phyloP scores from a whole-genome alignment of 2,329 filamentous ascomycete species.

The Diaporthe longicolla region DNA sequence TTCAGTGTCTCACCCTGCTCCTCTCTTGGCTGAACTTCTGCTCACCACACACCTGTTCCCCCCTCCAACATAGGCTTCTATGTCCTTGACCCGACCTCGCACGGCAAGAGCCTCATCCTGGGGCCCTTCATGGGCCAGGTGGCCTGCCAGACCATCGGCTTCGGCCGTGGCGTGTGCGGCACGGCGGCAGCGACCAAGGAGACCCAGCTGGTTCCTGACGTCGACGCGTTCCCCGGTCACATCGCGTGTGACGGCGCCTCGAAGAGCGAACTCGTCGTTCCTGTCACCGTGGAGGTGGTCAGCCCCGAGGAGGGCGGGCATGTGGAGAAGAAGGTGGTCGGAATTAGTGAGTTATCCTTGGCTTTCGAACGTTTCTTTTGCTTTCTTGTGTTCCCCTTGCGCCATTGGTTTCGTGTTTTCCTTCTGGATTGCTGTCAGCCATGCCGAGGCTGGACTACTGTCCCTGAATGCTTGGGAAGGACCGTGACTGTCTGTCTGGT shows the following conservation, averaged over 20 bases:
- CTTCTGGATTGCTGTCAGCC: constrained; percentile 49
- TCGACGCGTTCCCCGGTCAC: constrained; percentile 82
- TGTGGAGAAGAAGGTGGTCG: constrained; percentile 63
- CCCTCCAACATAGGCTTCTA: constrained; percentile 74
- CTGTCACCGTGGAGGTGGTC: constrained; percentile 64
- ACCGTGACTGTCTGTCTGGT: neutral
- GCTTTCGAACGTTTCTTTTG: neutral
- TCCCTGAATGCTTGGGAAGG: neutral
- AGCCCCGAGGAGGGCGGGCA: constrained; percentile 48
- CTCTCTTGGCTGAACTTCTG: neutral
- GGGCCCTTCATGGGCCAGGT: constrained; percentile 86
- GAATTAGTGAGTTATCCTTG: constrained; percentile 30
- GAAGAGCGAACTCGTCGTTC: constrained; percentile 86
- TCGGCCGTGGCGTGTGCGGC: constrained; percentile 83
- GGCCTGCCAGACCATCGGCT: constrained; percentile 83
- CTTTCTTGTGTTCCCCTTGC: neutral
- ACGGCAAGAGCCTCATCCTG: constrained; percentile 70
- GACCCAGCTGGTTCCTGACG: constrained; percentile 79
- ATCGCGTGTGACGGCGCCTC: constrained; percentile 85
- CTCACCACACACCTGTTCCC: neutral
- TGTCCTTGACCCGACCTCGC: constrained; percentile 68
- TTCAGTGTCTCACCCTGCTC: neutral
- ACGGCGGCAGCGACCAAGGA: constrained; percentile 70
- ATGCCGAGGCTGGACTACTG: too few relatives aligned
- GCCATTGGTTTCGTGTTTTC: constrained; percentile 63